Conservation (phyloP, 805 yeast genomes). For the Candida ponderosae region DNA sequence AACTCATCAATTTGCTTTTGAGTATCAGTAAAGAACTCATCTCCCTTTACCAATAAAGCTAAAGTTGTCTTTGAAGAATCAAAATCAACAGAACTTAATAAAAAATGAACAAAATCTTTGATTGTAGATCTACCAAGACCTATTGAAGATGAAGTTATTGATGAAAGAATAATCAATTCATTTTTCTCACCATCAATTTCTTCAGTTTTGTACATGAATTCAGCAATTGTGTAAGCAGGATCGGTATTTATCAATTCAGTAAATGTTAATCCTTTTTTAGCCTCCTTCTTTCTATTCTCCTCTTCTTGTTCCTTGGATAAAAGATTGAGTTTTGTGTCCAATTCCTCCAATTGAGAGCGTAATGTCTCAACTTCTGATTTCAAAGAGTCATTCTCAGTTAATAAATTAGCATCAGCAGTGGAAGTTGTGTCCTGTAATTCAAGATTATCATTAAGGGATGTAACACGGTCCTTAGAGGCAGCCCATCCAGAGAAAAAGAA, state of each 20-base stretch:
- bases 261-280: not conserved
- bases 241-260: not conserved
- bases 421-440: not conserved
- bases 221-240: not conserved
- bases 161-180: conserved; percentile 10
- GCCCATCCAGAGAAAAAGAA: too few relatives aligned
- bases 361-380: not conserved
- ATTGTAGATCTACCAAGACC: not conserved
- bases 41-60: not conserved
- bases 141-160: conserved; percentile 3
- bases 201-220: not conserved
- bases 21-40: not conserved
- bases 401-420: not conserved
- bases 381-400: not conserved
- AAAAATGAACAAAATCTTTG: not conserved
- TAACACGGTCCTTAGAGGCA: too few relatives aligned
- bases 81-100: not conserved
- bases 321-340: not conserved
- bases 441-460: too few relatives aligned
- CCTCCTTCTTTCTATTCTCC: too few relatives aligned
- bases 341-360: not conserved
- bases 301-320: not conserved
- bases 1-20: not conserved
- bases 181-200: conserved; percentile 5
- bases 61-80: not conserved